These are phyloP conservation scores for Rhodamnia rubescens DNA, from an alignment of 345 rosid genomes.

Conservation along the genomic window DNA sequence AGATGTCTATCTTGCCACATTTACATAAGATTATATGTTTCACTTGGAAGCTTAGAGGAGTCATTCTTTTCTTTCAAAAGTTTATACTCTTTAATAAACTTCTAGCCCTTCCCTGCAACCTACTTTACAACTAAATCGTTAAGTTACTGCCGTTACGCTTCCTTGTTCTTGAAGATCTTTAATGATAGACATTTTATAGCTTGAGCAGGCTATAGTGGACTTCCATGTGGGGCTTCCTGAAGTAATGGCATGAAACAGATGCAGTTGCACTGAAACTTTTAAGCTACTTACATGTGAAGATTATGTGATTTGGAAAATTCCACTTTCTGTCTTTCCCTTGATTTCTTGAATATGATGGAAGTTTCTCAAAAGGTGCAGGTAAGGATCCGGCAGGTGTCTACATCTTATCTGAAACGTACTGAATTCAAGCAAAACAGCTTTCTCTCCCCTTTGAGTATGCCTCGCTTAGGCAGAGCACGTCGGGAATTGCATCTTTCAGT, in stretches of 20 bases:
- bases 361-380: constrained; percentile 16
- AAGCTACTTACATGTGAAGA: background rate
- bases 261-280: background rate
- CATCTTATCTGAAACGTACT: constrained; percentile 7
- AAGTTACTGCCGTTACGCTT: background rate
- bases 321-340: background rate
- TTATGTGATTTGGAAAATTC: background rate
- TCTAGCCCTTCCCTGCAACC: background rate
- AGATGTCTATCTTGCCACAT: background rate
- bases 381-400: constrained; percentile 11
- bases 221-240: background rate
- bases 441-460: constrained; percentile 4
- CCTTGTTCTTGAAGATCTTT: background rate
- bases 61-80: background rate
- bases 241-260: background rate
- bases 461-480: constrained; percentile 12
- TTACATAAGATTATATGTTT: background rate
- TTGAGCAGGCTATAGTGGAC: background rate
- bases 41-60: background rate
- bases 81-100: background rate
- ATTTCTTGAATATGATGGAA: background rate
- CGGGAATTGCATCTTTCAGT: constrained; percentile 18
- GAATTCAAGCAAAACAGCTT: constrained; percentile 1
- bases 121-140: background rate
- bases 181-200: background rate